phyloP scores from a whole-genome alignment of 2,329 filamentous ascomycete species.

The Fusarium bulbicola region DNA sequence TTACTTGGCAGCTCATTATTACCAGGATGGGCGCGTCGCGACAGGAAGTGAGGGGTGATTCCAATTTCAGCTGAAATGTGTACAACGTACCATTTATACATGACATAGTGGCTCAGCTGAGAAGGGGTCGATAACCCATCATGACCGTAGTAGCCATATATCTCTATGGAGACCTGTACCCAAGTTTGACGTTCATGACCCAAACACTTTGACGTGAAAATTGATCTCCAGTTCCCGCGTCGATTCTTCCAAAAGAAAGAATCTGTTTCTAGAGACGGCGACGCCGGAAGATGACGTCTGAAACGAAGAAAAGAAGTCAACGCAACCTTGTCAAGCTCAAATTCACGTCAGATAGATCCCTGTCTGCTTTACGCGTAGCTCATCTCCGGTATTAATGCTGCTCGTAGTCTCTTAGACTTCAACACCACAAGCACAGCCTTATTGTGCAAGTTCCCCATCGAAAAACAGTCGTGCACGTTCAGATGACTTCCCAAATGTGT shows the following conservation, averaged over 20 bases:
- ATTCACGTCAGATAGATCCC: slow-evolving; percentile 43
- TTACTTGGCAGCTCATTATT: slow-evolving; percentile 1
- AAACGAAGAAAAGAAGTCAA: slow-evolving; percentile 31
- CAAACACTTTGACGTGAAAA: background rate
- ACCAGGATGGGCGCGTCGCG: slow-evolving; percentile 23
- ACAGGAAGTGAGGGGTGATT: slow-evolving; percentile 6
- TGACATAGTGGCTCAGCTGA: slow-evolving; percentile 19
- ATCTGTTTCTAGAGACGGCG: slow-evolving; percentile 31
- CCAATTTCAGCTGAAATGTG: slow-evolving; percentile 11
- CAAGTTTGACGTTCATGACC: background rate
- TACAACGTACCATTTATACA: slow-evolving; percentile 1
- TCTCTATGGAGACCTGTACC: background rate
- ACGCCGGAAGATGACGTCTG: slow-evolving; percentile 42
- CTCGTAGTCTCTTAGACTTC: slow-evolving; percentile 5
- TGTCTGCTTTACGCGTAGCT: slow-evolving; percentile 35
- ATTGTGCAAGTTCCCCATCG: background rate
- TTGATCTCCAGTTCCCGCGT: background rate
- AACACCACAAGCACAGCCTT: background rate
- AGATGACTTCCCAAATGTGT: background rate
- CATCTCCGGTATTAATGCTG: slow-evolving; percentile 43
- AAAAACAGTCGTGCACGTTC: background rate
- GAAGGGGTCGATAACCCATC: background rate
- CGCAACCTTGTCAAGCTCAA: slow-evolving; percentile 40
- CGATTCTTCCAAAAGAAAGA: background rate
- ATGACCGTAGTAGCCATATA: background rate